Conservation (phyloP, 495 filamentous ascomycete species). For the Xeromyces bisporus region DNA sequence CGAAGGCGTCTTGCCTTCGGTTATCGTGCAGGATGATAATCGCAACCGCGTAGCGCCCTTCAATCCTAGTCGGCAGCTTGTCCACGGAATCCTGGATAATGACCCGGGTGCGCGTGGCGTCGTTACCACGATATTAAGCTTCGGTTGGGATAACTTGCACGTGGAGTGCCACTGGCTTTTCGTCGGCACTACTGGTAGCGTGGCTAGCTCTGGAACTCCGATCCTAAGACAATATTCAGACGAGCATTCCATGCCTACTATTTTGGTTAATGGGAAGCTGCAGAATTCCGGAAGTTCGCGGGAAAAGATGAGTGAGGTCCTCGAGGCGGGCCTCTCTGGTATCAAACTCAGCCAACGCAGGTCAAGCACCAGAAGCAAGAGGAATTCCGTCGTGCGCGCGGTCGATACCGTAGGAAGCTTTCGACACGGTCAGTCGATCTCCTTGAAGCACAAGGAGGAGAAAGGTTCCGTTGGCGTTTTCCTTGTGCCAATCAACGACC, state of each 20-base stretch:
- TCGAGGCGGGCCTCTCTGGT: neutral
- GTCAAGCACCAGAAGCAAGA: neutral
- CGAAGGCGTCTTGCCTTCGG: neutral
- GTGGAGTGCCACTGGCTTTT: slow-evolving; percentile 2
- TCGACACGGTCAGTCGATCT: slow-evolving; percentile 3
- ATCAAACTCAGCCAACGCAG: neutral
- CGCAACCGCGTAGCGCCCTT: slow-evolving; percentile 1
- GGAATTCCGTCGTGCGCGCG: slow-evolving; percentile 1
- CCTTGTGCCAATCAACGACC: neutral
- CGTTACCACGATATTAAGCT: slow-evolving; percentile 2
- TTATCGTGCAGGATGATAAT: neutral
- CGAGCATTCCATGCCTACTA: neutral
- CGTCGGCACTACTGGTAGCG: slow-evolving; percentile 1
- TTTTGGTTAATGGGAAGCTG: slow-evolving; percentile 1
- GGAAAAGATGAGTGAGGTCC: neutral
- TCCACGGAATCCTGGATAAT: neutral
- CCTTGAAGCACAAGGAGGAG: slow-evolving; percentile 1
- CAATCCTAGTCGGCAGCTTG: slow-evolving; percentile 1
- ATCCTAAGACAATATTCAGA: too few relatives aligned
- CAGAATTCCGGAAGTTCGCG: neutral
- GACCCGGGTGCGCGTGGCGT: neutral
- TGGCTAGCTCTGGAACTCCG: neutral
- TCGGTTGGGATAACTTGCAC: slow-evolving; percentile 1
- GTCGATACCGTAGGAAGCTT: neutral
- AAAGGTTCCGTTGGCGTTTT: slow-evolving; percentile 5